Evolutionary conservation across 345 rosid species (phyloP), one percentile per base, ranked within the genome.

Genomic region (Brassica incana): DNA sequence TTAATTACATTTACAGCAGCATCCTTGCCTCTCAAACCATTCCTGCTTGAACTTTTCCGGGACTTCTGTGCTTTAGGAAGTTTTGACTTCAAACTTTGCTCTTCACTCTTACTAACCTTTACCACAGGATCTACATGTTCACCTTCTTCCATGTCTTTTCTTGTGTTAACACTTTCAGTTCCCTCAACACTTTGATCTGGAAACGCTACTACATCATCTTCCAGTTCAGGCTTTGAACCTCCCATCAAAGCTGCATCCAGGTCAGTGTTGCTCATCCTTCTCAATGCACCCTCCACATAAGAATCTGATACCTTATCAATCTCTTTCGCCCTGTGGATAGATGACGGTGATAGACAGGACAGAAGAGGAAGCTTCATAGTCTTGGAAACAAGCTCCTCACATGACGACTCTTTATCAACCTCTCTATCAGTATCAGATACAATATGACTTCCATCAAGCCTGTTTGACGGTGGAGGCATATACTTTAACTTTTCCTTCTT

Each of bases 301-400:
- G 76, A 65, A 76, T 74, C 74, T 56, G 85, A 77, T 76, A 77
- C 60, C 77, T 79, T 84, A 77, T 61, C 69, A 18, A 65, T 64
- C 79, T 81, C 78, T 83, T 85, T 87, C 48, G 72, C 67, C 61
- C 36, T 65, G 43, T 86, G 86, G 73, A 43, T 81, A 71, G 45
- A 65, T 25, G 75, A 62, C 52, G 85, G 83, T 72, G 83, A 80
- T 33, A 85, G 69, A 87, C 85, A 84, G 71, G 91, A 92, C 63
- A 89, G 72, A 65, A 88, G 82, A 56, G 98, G 97, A 80, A 89
- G 92, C 87, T 83, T 89, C 83, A 88, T 40, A 59, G 92, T 86
- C 75, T 84, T 80, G 8, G 89, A 84, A 78, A 93, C 88, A 79
- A 90, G 89, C 74, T 91, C 93, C 84, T 95, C 92, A 6, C 89